Evolutionary conservation across 805 yeast species (phyloP), one percentile per base, ranked within the genome.

Genomic region (Wickerhamomyces silvicola): DNA sequence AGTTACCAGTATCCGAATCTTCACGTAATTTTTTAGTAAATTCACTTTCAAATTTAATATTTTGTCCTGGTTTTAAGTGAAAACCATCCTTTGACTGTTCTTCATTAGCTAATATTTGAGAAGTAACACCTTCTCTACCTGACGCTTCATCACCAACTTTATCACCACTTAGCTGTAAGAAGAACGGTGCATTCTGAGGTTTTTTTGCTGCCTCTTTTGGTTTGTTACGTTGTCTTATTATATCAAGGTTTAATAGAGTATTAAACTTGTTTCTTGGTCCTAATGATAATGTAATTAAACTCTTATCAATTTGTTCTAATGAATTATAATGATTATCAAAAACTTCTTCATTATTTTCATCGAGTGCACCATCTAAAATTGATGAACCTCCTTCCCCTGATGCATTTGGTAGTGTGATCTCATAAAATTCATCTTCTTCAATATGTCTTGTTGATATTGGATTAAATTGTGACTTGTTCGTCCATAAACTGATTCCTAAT

Each of bases 401-500:
- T 15, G 72, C 74, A 37, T 80, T 81, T 7, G 97, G 96, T 52
- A 86, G 59, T 12, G 71, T 57, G 2, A 78, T 66, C 21, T 59
- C 52, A 4, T 75, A 60, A 45, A 86, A 88, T 15, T 82, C 92
- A 10, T 73, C 76, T 44, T 81, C 92, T 28, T 79, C 79, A 18
- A 90, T 66, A 36, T 75, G 82, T 45, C 88, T 75, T 1, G 87
- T 75, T 1, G 90, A 76, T 12, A 85, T 68, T 0, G 85, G 77
- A 41, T 64, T 70, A 57, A 88, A 87, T 58, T 86, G 95, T 1
- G 96, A 77, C 48, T 79, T 70, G 55, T 88, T 86, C 6, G 94
- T 81, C 99, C 99, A 92, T 35, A 94, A 62, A 32, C 83, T 76
- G 37, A 92, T 78, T 18, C 98, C 98, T 38, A 82, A 81, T 9